phyloP scores from a whole-genome alignment of 192 early-diverging fungal genomes.

The Backusella mclennaniae region DNA sequence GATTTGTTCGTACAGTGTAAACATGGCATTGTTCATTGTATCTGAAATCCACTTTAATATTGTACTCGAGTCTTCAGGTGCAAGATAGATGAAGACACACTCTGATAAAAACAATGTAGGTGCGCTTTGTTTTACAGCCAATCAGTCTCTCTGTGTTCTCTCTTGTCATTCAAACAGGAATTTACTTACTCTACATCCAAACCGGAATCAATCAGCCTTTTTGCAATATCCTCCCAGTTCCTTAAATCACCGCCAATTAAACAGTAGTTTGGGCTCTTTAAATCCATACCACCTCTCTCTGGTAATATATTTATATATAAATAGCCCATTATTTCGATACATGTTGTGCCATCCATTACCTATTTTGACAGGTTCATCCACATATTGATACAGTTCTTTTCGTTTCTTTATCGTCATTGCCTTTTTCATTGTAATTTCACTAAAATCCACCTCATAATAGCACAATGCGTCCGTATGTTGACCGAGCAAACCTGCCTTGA shows the following conservation, averaged over 20 bases:
- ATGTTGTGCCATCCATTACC: constrained; percentile 16
- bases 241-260: constrained; percentile 83
- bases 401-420: constrained; percentile 57
- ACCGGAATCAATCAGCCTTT: constrained; percentile 52
- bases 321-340: neutral
- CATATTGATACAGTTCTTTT: constrained; percentile 34
- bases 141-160: neutral
- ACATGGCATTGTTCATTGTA: constrained; percentile 47
- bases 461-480: neutral
- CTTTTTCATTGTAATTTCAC: constrained; percentile 83
- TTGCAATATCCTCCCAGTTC: constrained; percentile 58
- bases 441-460: constrained; percentile 94
- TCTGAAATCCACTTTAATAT: constrained; percentile 74
- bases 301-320: neutral
- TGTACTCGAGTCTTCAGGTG: constrained; percentile 56
- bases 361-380: constrained; percentile 34
- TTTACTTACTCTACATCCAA: constrained; percentile 54
- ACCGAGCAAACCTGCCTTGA: constrained; percentile 42
- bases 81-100: constrained; percentile 90
- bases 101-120: constrained; percentile 94
- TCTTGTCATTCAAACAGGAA: neutral
- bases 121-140: constrained; percentile 26
- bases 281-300: constrained; percentile 70
- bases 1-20: constrained; percentile 92
- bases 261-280: constrained; percentile 65